phyloP scores from a whole-genome alignment of 345 rosid species.

The Chamaenerion angustifolium region DNA sequence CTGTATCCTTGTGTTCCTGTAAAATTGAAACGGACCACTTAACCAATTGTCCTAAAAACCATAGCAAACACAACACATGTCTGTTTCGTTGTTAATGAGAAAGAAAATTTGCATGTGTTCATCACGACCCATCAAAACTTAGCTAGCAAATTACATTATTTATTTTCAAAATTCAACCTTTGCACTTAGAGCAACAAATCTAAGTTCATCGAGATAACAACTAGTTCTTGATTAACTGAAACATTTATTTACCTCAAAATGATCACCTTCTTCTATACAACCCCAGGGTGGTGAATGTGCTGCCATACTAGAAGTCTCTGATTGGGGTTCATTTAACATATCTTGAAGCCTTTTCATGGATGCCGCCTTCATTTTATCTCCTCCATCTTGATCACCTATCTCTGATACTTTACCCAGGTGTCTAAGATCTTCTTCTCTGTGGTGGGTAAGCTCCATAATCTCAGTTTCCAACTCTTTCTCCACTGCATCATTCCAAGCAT shows the following conservation, averaged over 20 bases:
- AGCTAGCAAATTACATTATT: too few relatives aligned
- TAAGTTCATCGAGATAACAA: too few relatives aligned
- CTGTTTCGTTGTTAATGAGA: too few relatives aligned
- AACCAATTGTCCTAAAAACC: too few relatives aligned
- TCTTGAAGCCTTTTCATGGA: conserved; percentile 39
- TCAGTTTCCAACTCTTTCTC: conserved; percentile 1
- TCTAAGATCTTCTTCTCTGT: neutral
- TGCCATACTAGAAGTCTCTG: conserved; percentile 26
- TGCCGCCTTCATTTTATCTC: conserved; percentile 12
- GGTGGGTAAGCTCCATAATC: too few relatives aligned
- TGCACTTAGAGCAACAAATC: too few relatives aligned
- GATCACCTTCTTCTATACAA: conserved; percentile 19
- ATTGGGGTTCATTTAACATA: conserved; percentile 41
- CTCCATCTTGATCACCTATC: conserved; percentile 5
- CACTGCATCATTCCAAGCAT: conserved; percentile 17
- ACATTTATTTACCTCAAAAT: conserved; percentile 21
- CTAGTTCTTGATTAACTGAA: neutral
- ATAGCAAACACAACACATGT: neutral
- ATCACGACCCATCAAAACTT: too few relatives aligned
- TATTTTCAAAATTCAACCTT: too few relatives aligned
- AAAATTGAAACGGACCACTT: neutral
- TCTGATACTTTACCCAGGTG: conserved; percentile 2
- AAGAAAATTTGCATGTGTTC: too few relatives aligned
- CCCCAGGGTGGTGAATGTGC: conserved; percentile 8
- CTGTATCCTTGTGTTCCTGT: neutral